Base-by-base conservation (phyloP, 352 stramenopile genomes). In the Aphanomyces cochlioides region DNA sequence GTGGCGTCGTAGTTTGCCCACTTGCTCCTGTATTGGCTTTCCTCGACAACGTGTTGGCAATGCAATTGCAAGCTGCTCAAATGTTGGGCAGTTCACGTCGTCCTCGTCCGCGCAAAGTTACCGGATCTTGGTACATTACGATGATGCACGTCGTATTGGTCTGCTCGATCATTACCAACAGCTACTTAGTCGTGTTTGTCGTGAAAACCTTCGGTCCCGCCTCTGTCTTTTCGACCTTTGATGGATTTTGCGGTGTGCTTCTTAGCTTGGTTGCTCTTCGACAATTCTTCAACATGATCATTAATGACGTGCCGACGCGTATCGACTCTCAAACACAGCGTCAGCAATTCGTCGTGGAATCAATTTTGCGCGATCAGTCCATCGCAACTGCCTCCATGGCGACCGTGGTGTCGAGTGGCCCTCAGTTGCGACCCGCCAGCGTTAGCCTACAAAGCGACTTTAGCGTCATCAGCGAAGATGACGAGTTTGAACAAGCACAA, bases 1-100 rank as follows among this genome's bases (percentile, higher is more conserved):
- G 94, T 78, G 94, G 94, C 83, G 92, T 96, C 1, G 88, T 92
- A 7, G 93, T 92, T 37, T 98, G 97, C 76, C 95, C 95, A 3
- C 83, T 98, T 66, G 92, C 93, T 45, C 87, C 92, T 53, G 63
- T 98, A 58, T 82, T 98, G 28, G 94, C 91, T 50, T 93, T 95
- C 69, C 71, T 96, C 56, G 95, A 96, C 69, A 96, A 98, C 77
- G 89, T 93, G 72, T 86, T 98, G 66, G 92, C 98, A 75, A 94
- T 97, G 70, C 88, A 92, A 57, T 78, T 96, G 19, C 88, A 97
- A 57, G 90, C 89, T 0, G 89, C 90, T 59, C 93, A 92, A 45
- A 74, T 97, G n/a, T 71, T 94, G 66, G 84, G 82, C 15, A 80
- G 93, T 72, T 87, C 79, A 57, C 86, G 87, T 6, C 86, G 91